These are phyloP conservation scores for Allomyces macrogynus DNA, from an alignment of 192 early-diverging fungal species.

Conservation along the genomic window DNA sequence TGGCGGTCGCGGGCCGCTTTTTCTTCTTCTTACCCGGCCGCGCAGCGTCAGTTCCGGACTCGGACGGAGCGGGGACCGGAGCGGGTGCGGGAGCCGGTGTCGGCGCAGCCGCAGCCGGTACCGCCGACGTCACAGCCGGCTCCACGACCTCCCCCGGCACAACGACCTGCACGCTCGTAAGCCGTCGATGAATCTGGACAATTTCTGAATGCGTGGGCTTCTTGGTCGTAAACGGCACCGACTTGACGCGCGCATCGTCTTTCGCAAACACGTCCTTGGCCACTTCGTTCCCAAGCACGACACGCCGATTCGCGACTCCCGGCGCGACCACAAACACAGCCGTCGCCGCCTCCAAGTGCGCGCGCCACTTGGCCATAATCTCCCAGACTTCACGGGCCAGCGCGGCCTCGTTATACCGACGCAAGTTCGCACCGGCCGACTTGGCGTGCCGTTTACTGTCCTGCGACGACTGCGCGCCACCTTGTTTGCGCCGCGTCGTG, in stretches of 20 bases:
- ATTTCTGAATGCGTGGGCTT: not conserved
- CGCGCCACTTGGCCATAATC: slow-evolving; percentile 48
- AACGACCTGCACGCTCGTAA: not conserved
- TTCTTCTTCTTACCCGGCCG: not conserved
- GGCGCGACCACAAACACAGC: slow-evolving; percentile 62
- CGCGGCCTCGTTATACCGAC: slow-evolving; percentile 73
- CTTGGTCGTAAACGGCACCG: slow-evolving; percentile 55
- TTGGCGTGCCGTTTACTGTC: slow-evolving; percentile 66
- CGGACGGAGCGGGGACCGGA: not conserved
- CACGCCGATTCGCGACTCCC: slow-evolving; percentile 9
- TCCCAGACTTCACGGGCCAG: slow-evolving; percentile 60
- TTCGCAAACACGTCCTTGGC: slow-evolving; percentile 4
- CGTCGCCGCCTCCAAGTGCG: slow-evolving; percentile 31
- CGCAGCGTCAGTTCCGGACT: not conserved
- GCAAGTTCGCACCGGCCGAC: slow-evolving; percentile 72
- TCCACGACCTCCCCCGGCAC: not conserved
- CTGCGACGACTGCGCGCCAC: slow-evolving; percentile 67
- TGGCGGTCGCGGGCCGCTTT: not conserved
- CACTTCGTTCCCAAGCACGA: slow-evolving; percentile 6
- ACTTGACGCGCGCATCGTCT: slow-evolving; percentile 32
- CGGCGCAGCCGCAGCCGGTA: not conserved
- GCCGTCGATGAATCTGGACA: not conserved
- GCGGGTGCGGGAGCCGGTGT: not conserved
- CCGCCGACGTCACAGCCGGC: not conserved
- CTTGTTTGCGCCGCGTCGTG: slow-evolving; percentile 88